A percentile compares a stretch with the other conserved stretches of the same genome.
phyloP scores from a whole-genome alignment of 768 basidiomycete species.

The Mycena albidolilacea region DNA sequence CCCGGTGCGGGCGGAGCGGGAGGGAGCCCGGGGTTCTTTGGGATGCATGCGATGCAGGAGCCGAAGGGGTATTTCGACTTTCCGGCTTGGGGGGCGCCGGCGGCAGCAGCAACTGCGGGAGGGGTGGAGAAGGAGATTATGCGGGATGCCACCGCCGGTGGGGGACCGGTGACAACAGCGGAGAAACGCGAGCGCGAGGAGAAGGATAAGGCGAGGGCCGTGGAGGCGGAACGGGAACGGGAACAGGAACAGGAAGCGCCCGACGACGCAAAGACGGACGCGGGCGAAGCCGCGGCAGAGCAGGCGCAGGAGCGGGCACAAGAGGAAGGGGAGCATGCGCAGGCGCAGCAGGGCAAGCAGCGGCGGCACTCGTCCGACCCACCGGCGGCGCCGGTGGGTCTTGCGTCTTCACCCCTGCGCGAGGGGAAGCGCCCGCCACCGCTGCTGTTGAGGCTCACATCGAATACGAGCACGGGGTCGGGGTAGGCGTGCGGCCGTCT shows the following conservation, averaged over 20 bases:
- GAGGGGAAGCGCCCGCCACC: slow-evolving; percentile 25
- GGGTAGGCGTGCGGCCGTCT: not conserved
- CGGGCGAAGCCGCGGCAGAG: not conserved
- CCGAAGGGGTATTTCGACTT: slow-evolving; percentile 41
- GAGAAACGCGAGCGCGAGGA: no score
- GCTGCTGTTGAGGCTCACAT: slow-evolving; percentile 18
- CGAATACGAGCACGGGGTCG: slow-evolving; percentile 7
- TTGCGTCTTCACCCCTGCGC: not conserved
- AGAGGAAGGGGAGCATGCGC: not conserved
- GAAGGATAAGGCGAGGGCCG: not conserved
- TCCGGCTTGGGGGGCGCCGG: slow-evolving; percentile 13
- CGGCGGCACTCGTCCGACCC: slow-evolving; percentile 28
- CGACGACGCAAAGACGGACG: not conserved
- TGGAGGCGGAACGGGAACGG: not conserved
- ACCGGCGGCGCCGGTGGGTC: slow-evolving; percentile 7
- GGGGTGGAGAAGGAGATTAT: slow-evolving; percentile 34
- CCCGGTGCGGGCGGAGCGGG: slow-evolving; percentile 2
- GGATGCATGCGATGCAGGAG: slow-evolving; percentile 38
- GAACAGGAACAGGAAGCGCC: not conserved
- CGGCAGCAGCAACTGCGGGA: not conserved
- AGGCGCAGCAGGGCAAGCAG: not conserved
- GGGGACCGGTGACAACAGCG: no score
- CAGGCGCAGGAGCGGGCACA: not conserved
- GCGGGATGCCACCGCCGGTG: not conserved
- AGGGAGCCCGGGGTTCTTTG: slow-evolving; percentile 40